These are phyloP conservation scores for Boletus edulis DNA, from an alignment of 768 basidiomycete species.

Conservation along the genomic window DNA sequence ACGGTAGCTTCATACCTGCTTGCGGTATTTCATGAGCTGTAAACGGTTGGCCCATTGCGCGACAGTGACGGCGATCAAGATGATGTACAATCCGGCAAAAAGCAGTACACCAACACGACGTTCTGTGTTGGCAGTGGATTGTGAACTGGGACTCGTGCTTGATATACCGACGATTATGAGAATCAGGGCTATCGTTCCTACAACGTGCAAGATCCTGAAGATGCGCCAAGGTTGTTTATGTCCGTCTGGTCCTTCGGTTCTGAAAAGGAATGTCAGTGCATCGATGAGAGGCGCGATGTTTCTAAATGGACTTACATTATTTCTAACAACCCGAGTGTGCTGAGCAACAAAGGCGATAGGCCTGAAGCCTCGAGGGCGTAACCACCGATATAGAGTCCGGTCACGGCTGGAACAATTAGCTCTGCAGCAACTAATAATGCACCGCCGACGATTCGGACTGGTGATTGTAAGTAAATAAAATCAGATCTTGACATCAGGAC, in stretches of 20 bases:
- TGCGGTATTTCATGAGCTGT: slow-evolving; percentile 27
- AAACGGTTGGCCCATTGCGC: slow-evolving; percentile 52
- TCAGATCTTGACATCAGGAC: slow-evolving; percentile 18
- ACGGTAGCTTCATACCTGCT: slow-evolving; percentile 31
- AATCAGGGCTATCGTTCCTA: slow-evolving; percentile 27
- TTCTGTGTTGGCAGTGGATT: slow-evolving; percentile 24
- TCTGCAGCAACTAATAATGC: slow-evolving; percentile 58
- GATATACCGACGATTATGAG: slow-evolving; percentile 36
- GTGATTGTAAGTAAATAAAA: slow-evolving; percentile 3
- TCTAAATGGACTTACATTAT: slow-evolving; percentile 30
- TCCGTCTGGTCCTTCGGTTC: slow-evolving; percentile 29
- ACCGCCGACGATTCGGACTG: slow-evolving; percentile 59
- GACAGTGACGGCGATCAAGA: slow-evolving; percentile 44
- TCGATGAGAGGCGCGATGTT: neutral
- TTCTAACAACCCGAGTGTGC: slow-evolving; percentile 36
- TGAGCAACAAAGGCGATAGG: slow-evolving; percentile 38
- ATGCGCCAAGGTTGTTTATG: slow-evolving; percentile 1
- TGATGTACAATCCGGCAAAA: slow-evolving; percentile 38
- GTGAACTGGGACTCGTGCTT: slow-evolving; percentile 8
- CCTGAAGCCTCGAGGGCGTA: slow-evolving; percentile 42
- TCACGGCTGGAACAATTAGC: slow-evolving; percentile 35
- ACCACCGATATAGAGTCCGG: slow-evolving; percentile 49
- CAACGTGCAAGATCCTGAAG: slow-evolving; percentile 30
- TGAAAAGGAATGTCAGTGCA: slow-evolving; percentile 11
- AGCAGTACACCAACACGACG: slow-evolving; percentile 35